Evolutionary conservation across 2,329 filamentous ascomycete species (phyloP), one percentile per base, ranked within the genome.

Genomic region (Davidsoniella neocaledoniae): DNA sequence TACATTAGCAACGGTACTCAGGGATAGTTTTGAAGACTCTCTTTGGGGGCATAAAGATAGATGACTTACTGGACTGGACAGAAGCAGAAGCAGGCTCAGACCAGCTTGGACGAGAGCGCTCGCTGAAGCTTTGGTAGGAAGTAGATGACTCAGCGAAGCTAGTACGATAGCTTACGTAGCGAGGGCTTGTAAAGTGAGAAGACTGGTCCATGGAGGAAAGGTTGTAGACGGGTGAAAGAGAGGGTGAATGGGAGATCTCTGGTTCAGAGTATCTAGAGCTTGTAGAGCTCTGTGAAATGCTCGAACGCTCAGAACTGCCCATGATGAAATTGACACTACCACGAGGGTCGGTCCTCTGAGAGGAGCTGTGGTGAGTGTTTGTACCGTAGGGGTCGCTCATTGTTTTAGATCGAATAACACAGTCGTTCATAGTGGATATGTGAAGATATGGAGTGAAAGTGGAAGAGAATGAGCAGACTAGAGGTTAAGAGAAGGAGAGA

Each of bases 321-420:
- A 41, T 49, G n/a, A 49, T 36, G 16, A 49, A 49, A 12, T 49
- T 39, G 12, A 49, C 39, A 29, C 47, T 49, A 29, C 23, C 36
- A 16, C 47, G 47, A 5, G 47, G 47, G 40, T 49, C 47, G 26
- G 16, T 40, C 4, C 7, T 16, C 16, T 17, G 36, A 7, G 37
- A 23, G 36, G 40, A 36, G 16, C 12, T 26, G 39, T 16, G 46
- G 46, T 26, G 38, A 9, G 23, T n/a, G n/a, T 21, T 14, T 12
- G 44, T 5, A 17, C 19, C 17, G 16, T 38, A 36, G 9, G 25
- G 33, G 26, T 33, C 26, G 26, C 26, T 33, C 26, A 12, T 12
- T 8, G 10, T 8, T 12, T 33, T 33, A 10, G 26, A 9, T 33
- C 26, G 26, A 10, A 33, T 33, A 33, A 5, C 26, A 12, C 10